Percentiles rank a stretch among this genome's conserved stretches.
Conservation (phyloP, 2,329 filamentous ascomycete genomes). For the Ophiostoma populinum region DNA sequence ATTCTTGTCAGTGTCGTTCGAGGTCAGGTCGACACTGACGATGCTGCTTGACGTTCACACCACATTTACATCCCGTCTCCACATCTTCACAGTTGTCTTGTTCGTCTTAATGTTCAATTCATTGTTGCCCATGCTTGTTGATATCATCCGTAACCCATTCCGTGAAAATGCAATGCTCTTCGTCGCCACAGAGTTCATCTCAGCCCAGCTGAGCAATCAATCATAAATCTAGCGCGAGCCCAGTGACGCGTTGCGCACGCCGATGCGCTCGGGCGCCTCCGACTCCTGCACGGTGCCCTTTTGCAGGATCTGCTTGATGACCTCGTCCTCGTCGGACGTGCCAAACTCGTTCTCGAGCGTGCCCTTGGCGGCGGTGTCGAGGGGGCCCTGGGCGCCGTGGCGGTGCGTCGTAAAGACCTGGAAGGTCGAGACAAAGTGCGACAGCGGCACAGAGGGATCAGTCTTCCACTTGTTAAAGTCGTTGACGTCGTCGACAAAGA, state of each 20-base stretch:
- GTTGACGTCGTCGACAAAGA: slow-evolving; percentile 42
- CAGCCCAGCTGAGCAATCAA: no score
- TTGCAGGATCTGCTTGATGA: slow-evolving; percentile 66
- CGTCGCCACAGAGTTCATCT: no score
- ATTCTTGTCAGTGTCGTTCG: no score
- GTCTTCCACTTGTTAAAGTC: slow-evolving; percentile 64
- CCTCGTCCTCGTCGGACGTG: slow-evolving; percentile 60
- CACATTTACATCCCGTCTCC: no score
- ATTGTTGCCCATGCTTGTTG: no score
- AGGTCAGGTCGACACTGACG: no score
- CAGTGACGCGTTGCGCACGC: slow-evolving; percentile 34
- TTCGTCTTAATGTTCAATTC: no score
- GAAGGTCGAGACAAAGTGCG: slow-evolving; percentile 74
- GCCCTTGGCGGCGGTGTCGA: slow-evolving; percentile 59
- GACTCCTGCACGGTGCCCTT: slow-evolving; percentile 50
- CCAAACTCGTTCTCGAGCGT: slow-evolving; percentile 77
- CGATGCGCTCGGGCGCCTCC: slow-evolving; percentile 35
- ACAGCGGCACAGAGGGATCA: slow-evolving; percentile 62
- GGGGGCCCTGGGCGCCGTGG: slow-evolving; percentile 68
- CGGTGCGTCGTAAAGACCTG: slow-evolving; percentile 81
- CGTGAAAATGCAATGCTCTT: no score
- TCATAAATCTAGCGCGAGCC: no score
- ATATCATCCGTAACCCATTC: no score
- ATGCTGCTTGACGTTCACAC: no score
- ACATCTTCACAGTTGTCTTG: no score